Conservation (phyloP, 2,329 filamentous ascomycete genomes). For the Neurospora crassa region DNA sequence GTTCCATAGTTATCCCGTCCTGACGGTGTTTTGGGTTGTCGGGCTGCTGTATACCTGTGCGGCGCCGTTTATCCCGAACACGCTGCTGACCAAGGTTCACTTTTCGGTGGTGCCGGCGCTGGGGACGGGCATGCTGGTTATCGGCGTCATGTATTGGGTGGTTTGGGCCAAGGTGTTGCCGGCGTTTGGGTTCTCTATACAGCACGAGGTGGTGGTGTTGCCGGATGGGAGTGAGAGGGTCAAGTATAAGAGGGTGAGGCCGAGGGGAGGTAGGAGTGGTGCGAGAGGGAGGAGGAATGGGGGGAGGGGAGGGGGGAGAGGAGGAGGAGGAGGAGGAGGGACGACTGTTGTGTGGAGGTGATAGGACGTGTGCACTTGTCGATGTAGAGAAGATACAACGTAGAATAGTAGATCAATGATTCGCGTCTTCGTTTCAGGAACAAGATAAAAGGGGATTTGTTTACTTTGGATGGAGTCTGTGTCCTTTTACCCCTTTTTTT, state of each 20-base stretch:
- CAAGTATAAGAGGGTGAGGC: conserved; percentile 19
- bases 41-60: conserved; percentile 19
- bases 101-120: conserved; percentile 26
- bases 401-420: background rate
- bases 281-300: conserved; percentile 14
- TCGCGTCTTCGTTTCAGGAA: background rate
- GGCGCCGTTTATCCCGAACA: conserved; percentile 21
- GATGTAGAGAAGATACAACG: background rate
- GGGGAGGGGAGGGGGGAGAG: conserved; percentile 6
- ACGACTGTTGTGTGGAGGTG: conserved; percentile 13
- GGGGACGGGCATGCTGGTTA: conserved; percentile 23
- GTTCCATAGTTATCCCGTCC: conserved; percentile 20
- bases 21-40: conserved; percentile 23
- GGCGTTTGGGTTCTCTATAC: conserved; percentile 21
- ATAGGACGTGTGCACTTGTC: background rate
- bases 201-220: conserved; percentile 23
- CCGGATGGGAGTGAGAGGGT: conserved; percentile 23
- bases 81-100: conserved; percentile 10
- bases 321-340: conserved; percentile 5
- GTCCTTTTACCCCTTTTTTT: background rate
- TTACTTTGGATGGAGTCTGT: background rate
- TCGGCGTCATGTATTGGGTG: conserved; percentile 19
- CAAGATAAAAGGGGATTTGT: background rate
- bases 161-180: conserved; percentile 21
- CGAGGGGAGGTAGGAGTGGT: conserved; percentile 13